These are phyloP conservation scores for Calonectria hongkongensis DNA, from an alignment of 2,329 filamentous ascomycete species.

Conservation along the genomic window DNA sequence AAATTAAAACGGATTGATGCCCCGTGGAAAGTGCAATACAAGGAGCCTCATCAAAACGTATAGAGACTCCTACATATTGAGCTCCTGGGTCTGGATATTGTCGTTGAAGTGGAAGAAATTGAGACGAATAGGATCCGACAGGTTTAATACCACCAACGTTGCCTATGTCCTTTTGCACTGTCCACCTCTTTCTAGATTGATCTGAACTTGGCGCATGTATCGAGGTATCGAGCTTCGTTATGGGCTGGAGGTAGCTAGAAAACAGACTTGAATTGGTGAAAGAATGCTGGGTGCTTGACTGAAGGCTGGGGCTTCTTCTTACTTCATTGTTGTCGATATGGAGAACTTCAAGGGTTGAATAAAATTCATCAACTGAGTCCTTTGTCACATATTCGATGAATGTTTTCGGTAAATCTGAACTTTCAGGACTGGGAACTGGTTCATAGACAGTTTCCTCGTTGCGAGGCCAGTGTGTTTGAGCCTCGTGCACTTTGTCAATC, in stretches of 20 bases:
- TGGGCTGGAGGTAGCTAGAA: neutral
- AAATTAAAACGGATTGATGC: neutral
- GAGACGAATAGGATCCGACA: neutral
- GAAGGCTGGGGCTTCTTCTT: neutral
- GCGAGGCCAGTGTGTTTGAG: neutral
- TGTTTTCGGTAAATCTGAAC: neutral
- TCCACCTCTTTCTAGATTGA: neutral
- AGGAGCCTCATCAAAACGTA: neutral
- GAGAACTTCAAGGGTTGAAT: neutral
- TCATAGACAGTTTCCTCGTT: neutral
- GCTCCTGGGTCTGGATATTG: neutral
- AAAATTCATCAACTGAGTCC: neutral
- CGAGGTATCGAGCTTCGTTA: neutral
- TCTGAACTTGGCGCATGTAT: neutral
- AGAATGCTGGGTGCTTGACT: neutral
- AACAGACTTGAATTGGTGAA: neutral
- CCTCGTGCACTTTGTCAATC: neutral
- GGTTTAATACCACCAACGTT: neutral
- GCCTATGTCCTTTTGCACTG: slow-evolving; percentile 1
- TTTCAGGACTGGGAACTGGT: neutral
- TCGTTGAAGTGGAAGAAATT: neutral
- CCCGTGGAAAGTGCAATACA: neutral
- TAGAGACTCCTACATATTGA: neutral
- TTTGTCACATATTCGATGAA: neutral
- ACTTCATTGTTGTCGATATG: neutral